phyloP scores from a whole-genome alignment of 495 filamentous ascomycete genomes.

The Daldinia bambusicola region DNA sequence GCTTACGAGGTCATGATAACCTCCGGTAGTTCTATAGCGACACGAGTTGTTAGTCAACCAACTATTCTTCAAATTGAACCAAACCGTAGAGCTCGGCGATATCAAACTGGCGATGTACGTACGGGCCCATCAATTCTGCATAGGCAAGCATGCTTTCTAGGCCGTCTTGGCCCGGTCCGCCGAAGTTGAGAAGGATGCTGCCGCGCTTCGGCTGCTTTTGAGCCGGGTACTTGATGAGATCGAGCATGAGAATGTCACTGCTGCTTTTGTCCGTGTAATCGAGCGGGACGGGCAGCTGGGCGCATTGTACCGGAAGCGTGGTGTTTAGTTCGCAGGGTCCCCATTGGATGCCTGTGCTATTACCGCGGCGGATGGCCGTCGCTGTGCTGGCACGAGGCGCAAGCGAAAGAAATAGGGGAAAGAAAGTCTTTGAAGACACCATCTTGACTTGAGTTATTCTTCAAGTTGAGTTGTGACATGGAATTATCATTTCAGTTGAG shows the following conservation, averaged over 20 bases:
- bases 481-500: background rate
- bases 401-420: conserved; percentile 16
- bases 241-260: conserved; percentile 48
- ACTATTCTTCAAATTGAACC: background rate
- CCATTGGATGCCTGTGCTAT: conserved; percentile 19
- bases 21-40: conserved; percentile 45
- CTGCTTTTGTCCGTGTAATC: conserved; percentile 52
- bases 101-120: conserved; percentile 9
- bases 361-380: conserved; percentile 13
- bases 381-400: conserved; percentile 12
- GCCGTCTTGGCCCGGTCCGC: conserved; percentile 53
- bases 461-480: conserved; percentile 4
- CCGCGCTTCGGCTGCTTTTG: conserved; percentile 48
- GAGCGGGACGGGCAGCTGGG: conserved; percentile 55
- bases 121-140: conserved; percentile 31
- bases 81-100: background rate
- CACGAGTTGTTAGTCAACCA: conserved; percentile 4
- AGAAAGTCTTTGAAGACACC: conserved; percentile 13
- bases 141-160: conserved; percentile 29
- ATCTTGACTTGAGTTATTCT: conserved; percentile 11
- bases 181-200: conserved; percentile 60
- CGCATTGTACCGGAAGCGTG: conserved; percentile 49
- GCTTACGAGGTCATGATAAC: conserved; percentile 54
- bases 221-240: conserved; percentile 51
- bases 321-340: conserved; percentile 37